These are phyloP conservation scores for Nigrospora oryzae DNA, from an alignment of 2,329 filamentous ascomycete species.

Conservation along the genomic window DNA sequence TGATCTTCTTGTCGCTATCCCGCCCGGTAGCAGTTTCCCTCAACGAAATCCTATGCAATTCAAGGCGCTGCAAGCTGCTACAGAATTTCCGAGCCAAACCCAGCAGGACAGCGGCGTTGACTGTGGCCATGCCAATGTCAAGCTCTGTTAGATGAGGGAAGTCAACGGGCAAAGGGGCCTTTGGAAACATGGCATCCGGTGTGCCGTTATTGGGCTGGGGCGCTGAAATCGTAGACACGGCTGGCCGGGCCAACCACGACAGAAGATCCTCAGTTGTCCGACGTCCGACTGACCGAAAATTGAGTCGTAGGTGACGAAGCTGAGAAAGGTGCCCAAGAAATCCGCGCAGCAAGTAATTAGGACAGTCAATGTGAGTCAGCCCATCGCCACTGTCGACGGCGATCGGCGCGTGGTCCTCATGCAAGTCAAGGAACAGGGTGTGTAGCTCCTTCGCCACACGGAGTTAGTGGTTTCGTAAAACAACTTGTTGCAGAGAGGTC, in stretches of 20 bases:
- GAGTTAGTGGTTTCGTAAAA: background rate
- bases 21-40: too few relatives aligned
- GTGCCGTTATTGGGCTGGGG: background rate
- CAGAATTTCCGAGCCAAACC: background rate
- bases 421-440: constrained; percentile 6
- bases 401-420: background rate
- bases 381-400: background rate
- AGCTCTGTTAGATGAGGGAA: background rate
- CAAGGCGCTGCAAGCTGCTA: too few relatives aligned
- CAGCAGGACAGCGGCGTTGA: background rate
- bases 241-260: constrained; percentile 24
- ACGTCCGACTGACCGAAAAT: constrained; percentile 23
- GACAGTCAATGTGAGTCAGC: background rate
- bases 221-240: background rate
- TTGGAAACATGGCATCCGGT: background rate
- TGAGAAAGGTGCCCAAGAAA: constrained; percentile 32
- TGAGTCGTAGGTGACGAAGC: constrained; percentile 44
- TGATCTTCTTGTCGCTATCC: too few relatives aligned
- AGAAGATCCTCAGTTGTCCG: constrained; percentile 21
- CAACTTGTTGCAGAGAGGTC: background rate
- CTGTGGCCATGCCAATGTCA: background rate
- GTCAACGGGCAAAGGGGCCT: background rate
- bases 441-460: background rate
- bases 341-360: constrained; percentile 12
- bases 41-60: too few relatives aligned